phyloP scores from a whole-genome alignment of 208 protist genomes.

The Eutreptiella sp. region DNA sequence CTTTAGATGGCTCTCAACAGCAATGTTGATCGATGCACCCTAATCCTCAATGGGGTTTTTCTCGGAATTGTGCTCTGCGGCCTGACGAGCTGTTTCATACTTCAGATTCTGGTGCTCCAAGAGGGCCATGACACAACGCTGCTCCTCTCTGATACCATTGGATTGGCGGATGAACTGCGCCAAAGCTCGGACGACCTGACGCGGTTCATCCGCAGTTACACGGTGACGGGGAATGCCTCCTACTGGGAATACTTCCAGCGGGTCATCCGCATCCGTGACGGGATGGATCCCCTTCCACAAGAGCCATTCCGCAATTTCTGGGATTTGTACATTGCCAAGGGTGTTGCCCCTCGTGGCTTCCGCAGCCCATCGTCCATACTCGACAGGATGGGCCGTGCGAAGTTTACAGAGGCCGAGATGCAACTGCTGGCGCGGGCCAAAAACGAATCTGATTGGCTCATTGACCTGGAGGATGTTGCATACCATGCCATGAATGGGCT shows the following conservation, averaged over 20 bases:
- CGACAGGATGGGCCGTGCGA: slow-evolving; percentile 1
- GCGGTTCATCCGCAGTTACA: neutral
- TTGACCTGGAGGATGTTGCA: slow-evolving; percentile 3
- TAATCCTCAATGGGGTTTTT: no score
- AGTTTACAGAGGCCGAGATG: slow-evolving; percentile 1
- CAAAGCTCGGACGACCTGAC: slow-evolving; percentile 8
- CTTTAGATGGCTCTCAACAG: no score
- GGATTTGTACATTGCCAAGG: slow-evolving; percentile 5
- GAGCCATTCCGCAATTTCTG: slow-evolving; percentile 7
- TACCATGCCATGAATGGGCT: slow-evolving; percentile 10
- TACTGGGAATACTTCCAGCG: slow-evolving; percentile 8
- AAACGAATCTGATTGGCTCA: slow-evolving; percentile 2
- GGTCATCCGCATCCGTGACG: neutral
- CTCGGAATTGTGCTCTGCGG: no score
- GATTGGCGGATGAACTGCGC: neutral
- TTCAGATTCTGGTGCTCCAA: no score
- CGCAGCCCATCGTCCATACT: neutral
- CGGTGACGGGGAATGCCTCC: slow-evolving; percentile 5
- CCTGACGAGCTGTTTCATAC: no score
- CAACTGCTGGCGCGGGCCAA: no score
- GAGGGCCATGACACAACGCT: no score
- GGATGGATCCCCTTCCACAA: neutral
- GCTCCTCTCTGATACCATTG: no score
- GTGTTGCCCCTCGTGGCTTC: neutral
- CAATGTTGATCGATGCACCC: no score